Base-by-base conservation (phyloP, 441 rosid genomes). In the Adansonia rubrostipa region DNA sequence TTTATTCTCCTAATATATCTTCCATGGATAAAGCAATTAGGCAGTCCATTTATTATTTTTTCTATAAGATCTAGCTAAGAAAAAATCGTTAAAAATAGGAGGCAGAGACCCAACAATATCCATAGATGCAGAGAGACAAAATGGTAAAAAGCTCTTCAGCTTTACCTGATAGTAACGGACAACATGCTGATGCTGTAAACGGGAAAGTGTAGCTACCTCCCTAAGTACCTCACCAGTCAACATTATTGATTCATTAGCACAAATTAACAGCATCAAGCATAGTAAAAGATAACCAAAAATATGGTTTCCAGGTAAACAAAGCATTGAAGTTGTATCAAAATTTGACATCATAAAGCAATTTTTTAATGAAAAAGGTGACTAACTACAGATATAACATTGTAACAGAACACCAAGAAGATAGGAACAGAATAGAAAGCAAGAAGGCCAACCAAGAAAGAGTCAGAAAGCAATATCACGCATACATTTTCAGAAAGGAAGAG, bases 181-280 rank as follows among this genome's bases (percentile, higher is more conserved):
- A 76, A 96, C 98, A 88, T 96, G 99, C 36, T 87, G 98, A 93
- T 96, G 99, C 79, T 96, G 98, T 85, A 96, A 89, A 68, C 98
- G 99, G 9, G 99, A 93, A 77, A 96, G 97, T 51, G 99, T 96
- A 11, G 98, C 95, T 78, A 96, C 99, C 87, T 96, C 99, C 90
- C 99, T 96, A 84, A 82, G 81, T 73, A 89, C 66, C 87, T 84
- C 89, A 74, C n/a, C 51, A 83, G n/a, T 57, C 79, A 76, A 19
- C 45, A 77, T 44, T 24, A 53, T 79, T 71, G 19, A 83, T 75
- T 76, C 74, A 80, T 56, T 83, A 78, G 81, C 63, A 79, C 22
- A 79, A n/a, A 48, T 73, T 82, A 79, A 57, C 33, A 4, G 54
- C 53, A 11, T 73, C 56, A 79, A 24, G 64, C 58, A 78, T 58